A percentile compares a stretch with the other conserved stretches of the same genome.
Conservation (phyloP, 345 rosid genomes). For the Cardiospermum halicacabum region DNA sequence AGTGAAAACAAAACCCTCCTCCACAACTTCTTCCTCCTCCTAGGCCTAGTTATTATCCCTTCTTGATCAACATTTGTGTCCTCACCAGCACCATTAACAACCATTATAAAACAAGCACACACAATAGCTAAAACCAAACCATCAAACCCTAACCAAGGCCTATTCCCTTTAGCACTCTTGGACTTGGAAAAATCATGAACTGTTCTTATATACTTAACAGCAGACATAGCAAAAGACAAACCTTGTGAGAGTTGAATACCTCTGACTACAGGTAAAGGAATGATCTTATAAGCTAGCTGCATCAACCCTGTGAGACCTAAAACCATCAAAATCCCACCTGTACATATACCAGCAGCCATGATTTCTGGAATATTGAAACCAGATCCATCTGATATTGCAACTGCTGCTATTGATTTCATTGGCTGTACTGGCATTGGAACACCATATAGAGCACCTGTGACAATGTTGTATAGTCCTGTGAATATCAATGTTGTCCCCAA, state of each 20-base stretch:
- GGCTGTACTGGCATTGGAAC: slow-evolving; percentile 98
- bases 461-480: slow-evolving; percentile 64
- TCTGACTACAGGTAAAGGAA: slow-evolving; percentile 69
- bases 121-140: slow-evolving; percentile 63
- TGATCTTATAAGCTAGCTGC: slow-evolving; percentile 54
- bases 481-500: slow-evolving; percentile 75
- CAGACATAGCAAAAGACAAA: slow-evolving; percentile 67
- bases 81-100: slow-evolving; percentile 64
- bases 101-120: slow-evolving; percentile 55
- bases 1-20: slow-evolving; percentile 29
- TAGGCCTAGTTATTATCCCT: slow-evolving; percentile 23
- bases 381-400: slow-evolving; percentile 43
- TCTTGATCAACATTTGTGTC: slow-evolving; percentile 19
- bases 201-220: slow-evolving; percentile 63
- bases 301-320: slow-evolving; percentile 75
- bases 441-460: slow-evolving; percentile 70
- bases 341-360: slow-evolving; percentile 72
- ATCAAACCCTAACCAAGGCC: slow-evolving; percentile 78
- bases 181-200: slow-evolving; percentile 63
- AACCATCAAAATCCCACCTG: slow-evolving; percentile 59
- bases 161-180: slow-evolving; percentile 41
- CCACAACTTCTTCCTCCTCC: slow-evolving; percentile 33
- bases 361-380: slow-evolving; percentile 68
- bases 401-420: slow-evolving; percentile 82
- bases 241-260: slow-evolving; percentile 89